A percentile compares a stretch with the other conserved stretches of the same genome.
phyloP scores from a whole-genome alignment of 176 grass and related monocot species.

The Zizania latifolia region DNA sequence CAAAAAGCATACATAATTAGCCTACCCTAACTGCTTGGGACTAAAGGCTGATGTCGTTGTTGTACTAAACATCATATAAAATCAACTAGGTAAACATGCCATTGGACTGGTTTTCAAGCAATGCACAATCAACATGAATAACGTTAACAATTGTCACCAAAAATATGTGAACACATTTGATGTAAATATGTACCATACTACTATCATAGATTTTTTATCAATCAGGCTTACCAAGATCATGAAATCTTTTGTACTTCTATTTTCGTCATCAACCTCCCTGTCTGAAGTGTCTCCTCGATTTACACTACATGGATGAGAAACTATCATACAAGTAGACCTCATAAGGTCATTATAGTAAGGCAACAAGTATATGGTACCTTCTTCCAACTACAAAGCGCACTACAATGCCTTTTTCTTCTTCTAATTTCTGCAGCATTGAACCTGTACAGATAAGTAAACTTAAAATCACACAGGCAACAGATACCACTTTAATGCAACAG shows the following conservation, averaged over 20 bases:
- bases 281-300: conserved; percentile 74
- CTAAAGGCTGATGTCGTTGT: neutral
- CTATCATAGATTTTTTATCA: conserved; percentile 9
- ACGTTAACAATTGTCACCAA: conserved; percentile 1
- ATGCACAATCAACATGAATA: neutral
- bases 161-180: conserved; percentile 4
- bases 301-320: conserved; percentile 50
- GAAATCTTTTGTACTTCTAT: conserved; percentile 77
- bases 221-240: conserved; percentile 70
- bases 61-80: neutral
- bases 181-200: neutral
- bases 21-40: neutral
- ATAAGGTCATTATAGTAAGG: conserved; percentile 15
- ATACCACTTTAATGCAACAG: neutral
- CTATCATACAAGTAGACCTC: conserved; percentile 32
- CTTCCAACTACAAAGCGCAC: conserved; percentile 93
- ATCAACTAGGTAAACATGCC: neutral
- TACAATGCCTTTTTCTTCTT: conserved; percentile 87
- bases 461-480: conserved; percentile 17
- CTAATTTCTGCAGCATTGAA: conserved; percentile 81
- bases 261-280: conserved; percentile 85
- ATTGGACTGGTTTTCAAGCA: neutral
- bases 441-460: conserved; percentile 45
- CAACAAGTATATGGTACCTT: conserved; percentile 50
- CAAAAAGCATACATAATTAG: neutral